Conservation (phyloP, 495 filamentous ascomycete genomes). For the Penicillium cataractarum region DNA sequence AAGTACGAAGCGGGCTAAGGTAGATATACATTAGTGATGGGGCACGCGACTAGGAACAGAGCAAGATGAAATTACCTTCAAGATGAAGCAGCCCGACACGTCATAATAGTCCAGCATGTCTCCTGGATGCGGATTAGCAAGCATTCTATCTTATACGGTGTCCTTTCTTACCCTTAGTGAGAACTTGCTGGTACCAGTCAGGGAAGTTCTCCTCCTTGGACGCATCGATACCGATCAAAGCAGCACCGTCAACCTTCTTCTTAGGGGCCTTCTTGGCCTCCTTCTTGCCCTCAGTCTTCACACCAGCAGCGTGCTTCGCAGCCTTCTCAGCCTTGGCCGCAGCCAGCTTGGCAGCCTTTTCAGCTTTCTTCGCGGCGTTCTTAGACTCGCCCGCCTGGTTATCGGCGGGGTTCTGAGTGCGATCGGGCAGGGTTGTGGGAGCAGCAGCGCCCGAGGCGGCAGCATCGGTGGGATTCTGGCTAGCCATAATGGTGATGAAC, state of each 20-base stretch:
- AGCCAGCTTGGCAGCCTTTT: constrained; percentile 66
- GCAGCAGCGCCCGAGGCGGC: constrained; percentile 32
- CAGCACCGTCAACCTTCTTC: constrained; percentile 62
- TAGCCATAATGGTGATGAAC: constrained; percentile 40
- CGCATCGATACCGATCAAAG: constrained; percentile 83
- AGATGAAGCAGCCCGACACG: constrained; percentile 93
- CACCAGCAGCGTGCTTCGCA: constrained; percentile 52
- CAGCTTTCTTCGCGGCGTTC: constrained; percentile 73
- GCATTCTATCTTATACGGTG: background rate
- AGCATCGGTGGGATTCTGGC: constrained; percentile 38
- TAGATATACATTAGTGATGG: constrained; percentile 12
- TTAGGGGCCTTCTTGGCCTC: constrained; percentile 45
- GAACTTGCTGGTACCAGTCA: constrained; percentile 93
- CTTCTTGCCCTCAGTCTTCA: constrained; percentile 32
- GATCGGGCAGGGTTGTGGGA: constrained; percentile 44
- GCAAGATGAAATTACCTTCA: constrained; percentile 58
- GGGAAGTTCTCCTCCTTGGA: constrained; percentile 86
- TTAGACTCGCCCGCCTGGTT: constrained; percentile 60
- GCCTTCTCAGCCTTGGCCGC: constrained; percentile 69
- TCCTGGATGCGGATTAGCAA: background rate
- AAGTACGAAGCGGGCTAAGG: constrained; percentile 72
- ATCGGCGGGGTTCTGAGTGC: constrained; percentile 48
- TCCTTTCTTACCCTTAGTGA: constrained; percentile 81
- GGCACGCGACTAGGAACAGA: constrained; percentile 1
- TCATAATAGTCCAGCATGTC: constrained; percentile 52